Base-by-base conservation (phyloP, 768 basidiomycete genomes). In the Suillus spraguei region DNA sequence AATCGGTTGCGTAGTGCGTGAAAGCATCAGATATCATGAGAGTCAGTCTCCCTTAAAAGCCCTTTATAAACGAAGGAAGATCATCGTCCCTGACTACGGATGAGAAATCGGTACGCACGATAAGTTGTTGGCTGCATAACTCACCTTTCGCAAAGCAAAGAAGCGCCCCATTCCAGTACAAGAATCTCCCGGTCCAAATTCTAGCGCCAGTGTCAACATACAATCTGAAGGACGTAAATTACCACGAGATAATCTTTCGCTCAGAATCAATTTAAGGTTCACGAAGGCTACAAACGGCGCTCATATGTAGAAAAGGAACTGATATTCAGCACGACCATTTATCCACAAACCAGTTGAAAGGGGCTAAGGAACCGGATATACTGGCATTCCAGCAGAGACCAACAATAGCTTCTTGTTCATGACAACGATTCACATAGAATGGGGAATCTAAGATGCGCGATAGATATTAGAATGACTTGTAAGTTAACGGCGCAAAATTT, bases 111-210 rank as follows among this genome's bases (percentile, higher is more conserved):
- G 16, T 35, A 39, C 5, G 9, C 16, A 39, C 4, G 7, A 56
- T 24, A 5, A 39, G 16, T 24, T 39, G 9, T 8, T 9, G 4
- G 7, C 17, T 17, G 5, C 22, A 39, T 39, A 3, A 9, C 54
- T 56, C 20, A 22, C 55, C 55, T 56, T 56, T 38, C 5, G 55
- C 55, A 24, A 56, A 56, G 38, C 55, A 56, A 39, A 56, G 39
- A 39, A 8, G 14, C 5, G 4, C 16, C 55, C 55, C 55, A 56
- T 24, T 56, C 16, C 9, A 56, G 24, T 3, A 39, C 24, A n/a
- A n/a, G n/a, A n/a, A n/a, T n/a, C n/a, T n/a, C n/a, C n/a, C n/a
- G n/a, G n/a, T n/a, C n/a, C n/a, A n/a, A n/a, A n/a, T n/a, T n/a
- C n/a, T n/a, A n/a, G n/a, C n/a, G n/a, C n/a, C n/a, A n/a, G n/a